Conservation (phyloP, 768 basidiomycete genomes). For the Rhodotorula kratochvilovae region DNA sequence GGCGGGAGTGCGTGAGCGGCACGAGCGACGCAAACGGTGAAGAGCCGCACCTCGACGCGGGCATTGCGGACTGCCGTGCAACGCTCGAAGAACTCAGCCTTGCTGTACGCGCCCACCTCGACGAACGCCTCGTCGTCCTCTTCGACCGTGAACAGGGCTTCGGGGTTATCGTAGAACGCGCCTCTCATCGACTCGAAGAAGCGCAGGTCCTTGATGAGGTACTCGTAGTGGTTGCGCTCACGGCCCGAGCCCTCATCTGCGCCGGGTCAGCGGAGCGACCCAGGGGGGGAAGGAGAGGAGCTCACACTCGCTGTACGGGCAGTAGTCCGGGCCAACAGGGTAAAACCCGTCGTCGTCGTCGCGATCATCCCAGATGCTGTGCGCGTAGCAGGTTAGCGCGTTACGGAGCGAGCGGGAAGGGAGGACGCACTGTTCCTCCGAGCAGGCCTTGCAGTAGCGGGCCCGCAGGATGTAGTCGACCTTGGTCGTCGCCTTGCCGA, state of each 20-base stretch:
- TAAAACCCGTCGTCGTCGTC: too few relatives aligned
- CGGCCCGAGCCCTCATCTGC: background rate
- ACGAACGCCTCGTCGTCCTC: background rate
- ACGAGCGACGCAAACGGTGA: too few relatives aligned
- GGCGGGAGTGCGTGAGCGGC: too few relatives aligned
- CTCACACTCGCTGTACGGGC: background rate
- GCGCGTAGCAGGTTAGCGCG: too few relatives aligned
- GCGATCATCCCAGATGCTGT: background rate
- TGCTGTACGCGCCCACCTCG: background rate
- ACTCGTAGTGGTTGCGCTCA: background rate
- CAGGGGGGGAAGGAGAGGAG: background rate
- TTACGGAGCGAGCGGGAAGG: too few relatives aligned
- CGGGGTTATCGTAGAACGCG: too few relatives aligned
- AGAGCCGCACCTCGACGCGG: too few relatives aligned
- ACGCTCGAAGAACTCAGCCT: background rate
- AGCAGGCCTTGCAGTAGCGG: background rate
- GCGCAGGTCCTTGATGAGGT: background rate
- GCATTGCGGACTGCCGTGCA: background rate
- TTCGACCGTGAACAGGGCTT: background rate
- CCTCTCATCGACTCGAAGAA: background rate
- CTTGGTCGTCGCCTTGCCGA: constrained; percentile 7
- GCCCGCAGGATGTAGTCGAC: constrained; percentile 1
- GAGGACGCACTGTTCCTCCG: background rate
- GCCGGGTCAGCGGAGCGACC: too few relatives aligned
- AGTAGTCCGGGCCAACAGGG: background rate